These are phyloP conservation scores for Euphorbia lathyris DNA, from an alignment of 345 rosid genomes.

Conservation along the genomic window DNA sequence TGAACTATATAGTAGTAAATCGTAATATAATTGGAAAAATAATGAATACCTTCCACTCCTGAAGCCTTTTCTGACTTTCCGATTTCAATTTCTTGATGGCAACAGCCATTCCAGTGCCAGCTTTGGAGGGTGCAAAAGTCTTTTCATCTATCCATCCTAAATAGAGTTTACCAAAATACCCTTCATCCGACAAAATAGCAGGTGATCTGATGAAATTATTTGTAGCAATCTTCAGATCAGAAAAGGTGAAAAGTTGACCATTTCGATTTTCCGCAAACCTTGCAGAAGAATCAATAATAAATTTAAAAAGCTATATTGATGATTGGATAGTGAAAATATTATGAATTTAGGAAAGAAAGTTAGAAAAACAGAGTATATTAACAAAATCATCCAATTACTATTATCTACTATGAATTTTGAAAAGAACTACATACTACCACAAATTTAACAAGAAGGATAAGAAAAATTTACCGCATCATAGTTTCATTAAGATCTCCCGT, in stretches of 20 bases:
- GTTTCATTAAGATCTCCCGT: not conserved
- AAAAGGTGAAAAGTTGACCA: conserved; percentile 45
- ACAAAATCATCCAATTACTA: too few species aligned
- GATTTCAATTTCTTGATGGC: conserved; percentile 74
- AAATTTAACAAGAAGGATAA: too few species aligned
- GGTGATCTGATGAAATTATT: conserved; percentile 64
- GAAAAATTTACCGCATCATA: not conserved
- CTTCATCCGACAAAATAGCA: conserved; percentile 57
- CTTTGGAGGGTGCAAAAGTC: conserved; percentile 53
- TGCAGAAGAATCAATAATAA: too few species aligned
- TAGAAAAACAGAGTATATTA: too few species aligned
- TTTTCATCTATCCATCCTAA: conserved; percentile 76
- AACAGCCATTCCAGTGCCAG: conserved; percentile 55
- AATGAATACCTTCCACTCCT: conserved; percentile 67
- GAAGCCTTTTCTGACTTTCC: conserved; percentile 59
- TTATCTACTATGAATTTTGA: too few species aligned
- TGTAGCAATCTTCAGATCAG: conserved; percentile 58
- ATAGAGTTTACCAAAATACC: conserved; percentile 73
- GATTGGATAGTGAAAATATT: too few species aligned
- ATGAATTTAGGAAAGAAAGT: too few species aligned
- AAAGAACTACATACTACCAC: not conserved
- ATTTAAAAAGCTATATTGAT: too few species aligned
- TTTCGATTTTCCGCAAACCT: conserved; percentile 3
- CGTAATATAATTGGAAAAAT: too few species aligned
- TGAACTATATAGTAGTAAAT: not conserved